Base-by-base conservation (phyloP, 305 asterid species). In the Solanum hybrid region DNA sequence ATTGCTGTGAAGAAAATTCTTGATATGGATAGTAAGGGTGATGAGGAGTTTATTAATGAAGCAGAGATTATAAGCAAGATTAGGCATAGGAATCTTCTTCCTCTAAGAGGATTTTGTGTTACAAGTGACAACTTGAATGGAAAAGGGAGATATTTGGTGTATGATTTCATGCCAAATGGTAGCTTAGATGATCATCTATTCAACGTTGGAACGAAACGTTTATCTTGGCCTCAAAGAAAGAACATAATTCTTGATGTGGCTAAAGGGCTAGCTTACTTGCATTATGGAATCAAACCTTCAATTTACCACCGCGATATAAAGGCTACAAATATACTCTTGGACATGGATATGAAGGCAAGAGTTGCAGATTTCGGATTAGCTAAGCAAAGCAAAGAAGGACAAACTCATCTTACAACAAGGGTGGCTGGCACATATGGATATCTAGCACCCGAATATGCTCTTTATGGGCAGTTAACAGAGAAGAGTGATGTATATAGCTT, bases 341-440 rank as follows among this genome's bases (percentile, higher is more conserved):
- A 95, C 26, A 86, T 89, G 1, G 93, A 93, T 3, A 93, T 93
- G 94, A 94, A 92, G 46, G 95, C 96, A 0, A 89, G 92, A 79
- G 95, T 95, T 31, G 93, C 96, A 3, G 96, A 95, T 89, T 95
- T 95, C 42, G 97, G 96, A 64, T 29, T 95, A 77, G 96, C 97
- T 13, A 94, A 92, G 91, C 96, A 94, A 82, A 93, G 87, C 18
- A 37, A 79, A 75, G 95, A 94, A 87, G 96, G 95, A 28, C 96
- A 95, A 33, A 92, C 95, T 34, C 96, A 94, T 88, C 93, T 94
- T 71, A 92, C 96, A 8, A 95, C 96, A 1, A 91, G 96, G 37
- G 96, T 95, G 24, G 96, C 96, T 3, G 97, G 97, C 0, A 95
- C 97, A 0, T 93, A 93, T 26, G 97, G 96, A 42, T 95, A 95